A percentile compares a stretch with the other conserved stretches of the same genome.
phyloP scores from a whole-genome alignment of 2,329 filamentous ascomycete genomes.

The Zymoseptoria passerinii region DNA sequence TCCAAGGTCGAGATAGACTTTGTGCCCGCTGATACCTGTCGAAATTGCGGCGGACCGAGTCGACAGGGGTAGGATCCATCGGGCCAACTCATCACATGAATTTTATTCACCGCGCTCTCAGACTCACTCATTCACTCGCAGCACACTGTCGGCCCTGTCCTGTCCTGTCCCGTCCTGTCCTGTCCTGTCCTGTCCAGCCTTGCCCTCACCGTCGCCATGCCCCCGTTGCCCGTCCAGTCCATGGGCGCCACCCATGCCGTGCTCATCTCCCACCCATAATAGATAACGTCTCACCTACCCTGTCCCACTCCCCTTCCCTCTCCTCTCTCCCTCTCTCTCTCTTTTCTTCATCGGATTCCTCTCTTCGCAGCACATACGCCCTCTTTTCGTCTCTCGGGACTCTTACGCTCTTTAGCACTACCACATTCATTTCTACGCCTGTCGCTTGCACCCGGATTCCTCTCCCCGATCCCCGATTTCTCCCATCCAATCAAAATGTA shows the following conservation, averaged over 20 bases:
- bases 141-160: too few species aligned
- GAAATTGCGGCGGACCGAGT: neutral
- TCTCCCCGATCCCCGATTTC: neutral
- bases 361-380: neutral
- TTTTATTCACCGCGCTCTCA: too few species aligned
- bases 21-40: neutral
- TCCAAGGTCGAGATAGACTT: neutral
- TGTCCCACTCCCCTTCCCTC: neutral
- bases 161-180: too few species aligned
- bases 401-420: conserved; percentile 1
- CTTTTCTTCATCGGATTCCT: neutral
- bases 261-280: neutral
- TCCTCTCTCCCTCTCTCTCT: neutral
- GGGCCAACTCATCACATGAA: too few species aligned
- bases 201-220: too few species aligned
- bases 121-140: too few species aligned
- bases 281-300: neutral
- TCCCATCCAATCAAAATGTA: conserved; percentile 1
- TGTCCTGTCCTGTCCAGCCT: too few species aligned
- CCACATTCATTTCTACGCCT: neutral
- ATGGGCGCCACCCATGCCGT: neutral
- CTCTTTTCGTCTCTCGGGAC: conserved; percentile 1
- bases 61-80: neutral
- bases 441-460: neutral
- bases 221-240: neutral